Evolutionary conservation across 257 asterid species (phyloP).

Genomic region (Penstemon newberryi): DNA sequence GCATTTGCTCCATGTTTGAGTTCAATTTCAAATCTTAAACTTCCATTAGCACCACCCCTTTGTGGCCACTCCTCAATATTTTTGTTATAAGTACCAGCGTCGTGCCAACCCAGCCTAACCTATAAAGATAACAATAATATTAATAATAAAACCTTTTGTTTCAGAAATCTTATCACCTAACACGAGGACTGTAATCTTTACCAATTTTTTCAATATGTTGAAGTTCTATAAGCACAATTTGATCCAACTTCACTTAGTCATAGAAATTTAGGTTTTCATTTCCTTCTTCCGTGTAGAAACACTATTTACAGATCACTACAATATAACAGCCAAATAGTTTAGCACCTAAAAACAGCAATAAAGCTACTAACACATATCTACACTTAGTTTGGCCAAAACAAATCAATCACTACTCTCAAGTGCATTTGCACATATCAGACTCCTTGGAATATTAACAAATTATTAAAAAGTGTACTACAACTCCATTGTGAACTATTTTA

Average conservation of each 20-base stretch:
- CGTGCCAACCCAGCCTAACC: slow-evolving; percentile 99
- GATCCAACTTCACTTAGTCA: slow-evolving; percentile 15
- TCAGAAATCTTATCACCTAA: neutral
- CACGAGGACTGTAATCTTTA: neutral
- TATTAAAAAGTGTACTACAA: too few species aligned
- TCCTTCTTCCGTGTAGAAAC: slow-evolving; percentile 12
- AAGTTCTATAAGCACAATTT: neutral
- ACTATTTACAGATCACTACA: neutral
- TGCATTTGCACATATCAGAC: too few species aligned
- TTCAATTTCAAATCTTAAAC: slow-evolving; percentile 90
- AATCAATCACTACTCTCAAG: neutral
- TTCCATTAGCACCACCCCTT: slow-evolving; percentile 98
- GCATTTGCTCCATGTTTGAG: slow-evolving; percentile 96
- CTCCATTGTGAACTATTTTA: too few species aligned
- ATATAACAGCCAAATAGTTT: neutral
- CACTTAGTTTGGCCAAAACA: neutral
- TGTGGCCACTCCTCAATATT: slow-evolving; percentile 88
- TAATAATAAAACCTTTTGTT: neutral
- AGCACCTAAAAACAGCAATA: neutral
- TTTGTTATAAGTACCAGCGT: slow-evolving; percentile 94
- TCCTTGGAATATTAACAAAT: too few species aligned
- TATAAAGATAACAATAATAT: slow-evolving; percentile 27
- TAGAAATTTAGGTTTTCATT: slow-evolving; percentile 4
- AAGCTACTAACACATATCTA: neutral
- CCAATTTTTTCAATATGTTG: neutral